Evolutionary conservation across 805 yeast species (phyloP), one percentile per base, ranked within the genome.

Genomic region (Candida railenensis): DNA sequence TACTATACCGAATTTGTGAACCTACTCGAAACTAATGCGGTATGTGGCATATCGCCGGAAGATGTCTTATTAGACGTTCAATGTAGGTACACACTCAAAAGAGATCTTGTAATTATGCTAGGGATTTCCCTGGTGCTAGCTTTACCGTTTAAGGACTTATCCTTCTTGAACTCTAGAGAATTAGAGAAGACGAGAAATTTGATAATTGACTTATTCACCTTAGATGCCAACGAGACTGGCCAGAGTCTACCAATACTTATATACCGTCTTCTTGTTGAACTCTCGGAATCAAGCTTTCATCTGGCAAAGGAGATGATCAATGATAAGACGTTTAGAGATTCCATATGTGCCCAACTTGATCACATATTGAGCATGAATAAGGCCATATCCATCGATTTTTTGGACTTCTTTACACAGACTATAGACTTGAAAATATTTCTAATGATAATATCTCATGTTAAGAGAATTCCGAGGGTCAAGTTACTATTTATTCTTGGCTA

Each of bases 361-460:
- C 39, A 36, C 12, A 36, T 16, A 3, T 15, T 36, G 7, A 36
- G 18, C 22, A 14, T 11, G 9, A 19, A 36, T 32, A 37, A 39
- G 30, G 33, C 28, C 16, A 18, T 32, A 25, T 37, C 43, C 25
- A 18, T 42, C 45, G 33, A 46, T 14, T 67, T 64, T 43, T 45
- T 61, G 39, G 53, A 52, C 3, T 62, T 61, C 44, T 43, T 66
- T 15, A 37, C 40, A 11, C 49, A 51, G n/a, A 56, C 63, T 5
- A 58, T 68, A n/a, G 69, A 67, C 46, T 53, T 58, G 44, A 67
- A 69, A 49, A 55, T 53, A 22, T 63, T 66, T 39, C 51, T 68
- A 18, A 50, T 66, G 40, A 49, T 68, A 5, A 52, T 70, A 33
- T 55, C 68, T 2, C 48, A 58, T 19, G 54, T 62, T 1, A 56